Percentiles rank a stretch among this genome's conserved stretches.
Evolutionary conservation across 805 yeast genomes (phyloP).

Genomic region (Zygotorulaspora florentina): DNA sequence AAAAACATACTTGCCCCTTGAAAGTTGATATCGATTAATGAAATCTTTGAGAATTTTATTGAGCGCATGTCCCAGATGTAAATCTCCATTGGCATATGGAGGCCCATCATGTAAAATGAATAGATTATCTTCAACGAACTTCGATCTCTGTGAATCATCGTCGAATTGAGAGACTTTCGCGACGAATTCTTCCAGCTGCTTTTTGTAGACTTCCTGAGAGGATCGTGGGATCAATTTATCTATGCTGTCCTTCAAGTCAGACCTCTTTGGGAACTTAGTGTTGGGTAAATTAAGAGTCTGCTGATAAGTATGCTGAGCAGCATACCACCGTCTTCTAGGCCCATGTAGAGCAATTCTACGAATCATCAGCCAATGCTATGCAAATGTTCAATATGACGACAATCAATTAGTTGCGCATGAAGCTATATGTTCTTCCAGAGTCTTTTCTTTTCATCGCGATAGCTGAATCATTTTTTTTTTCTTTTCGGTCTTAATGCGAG

Average conservation of each 20-base stretch:
- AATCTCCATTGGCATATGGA: constrained; percentile 94
- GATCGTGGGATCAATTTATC: constrained; percentile 46
- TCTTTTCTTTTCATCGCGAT: too few relatives aligned
- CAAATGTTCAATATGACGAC: not conserved
- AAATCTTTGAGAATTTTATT: constrained; percentile 89
- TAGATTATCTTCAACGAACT: constrained; percentile 35
- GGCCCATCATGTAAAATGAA: constrained; percentile 94
- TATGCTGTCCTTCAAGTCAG: constrained; percentile 44
- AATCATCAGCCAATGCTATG: constrained; percentile 4
- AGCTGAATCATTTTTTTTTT: not conserved
- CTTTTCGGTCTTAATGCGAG: not conserved
- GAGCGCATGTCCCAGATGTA: constrained; percentile 89
- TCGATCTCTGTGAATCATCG: constrained; percentile 21
- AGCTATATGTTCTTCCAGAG: not conserved
- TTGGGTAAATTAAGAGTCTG: constrained; percentile 60
- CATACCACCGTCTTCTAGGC: constrained; percentile 6
- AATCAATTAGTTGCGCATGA: not conserved
- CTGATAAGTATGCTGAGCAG: constrained; percentile 39
- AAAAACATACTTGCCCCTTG: constrained; percentile 56
- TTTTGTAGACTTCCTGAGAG: constrained; percentile 56
- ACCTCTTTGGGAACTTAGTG: constrained; percentile 62
- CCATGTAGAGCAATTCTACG: constrained; percentile 2
- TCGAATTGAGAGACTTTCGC: constrained; percentile 11
- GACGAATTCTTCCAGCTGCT: constrained; percentile 47
- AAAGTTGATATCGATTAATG: constrained; percentile 64